Percentiles rank a stretch among this genome's conserved stretches.
Evolutionary conservation across 139 green algal species (phyloP).

Genomic region (Auxenochlorella pyrenoidosa): DNA sequence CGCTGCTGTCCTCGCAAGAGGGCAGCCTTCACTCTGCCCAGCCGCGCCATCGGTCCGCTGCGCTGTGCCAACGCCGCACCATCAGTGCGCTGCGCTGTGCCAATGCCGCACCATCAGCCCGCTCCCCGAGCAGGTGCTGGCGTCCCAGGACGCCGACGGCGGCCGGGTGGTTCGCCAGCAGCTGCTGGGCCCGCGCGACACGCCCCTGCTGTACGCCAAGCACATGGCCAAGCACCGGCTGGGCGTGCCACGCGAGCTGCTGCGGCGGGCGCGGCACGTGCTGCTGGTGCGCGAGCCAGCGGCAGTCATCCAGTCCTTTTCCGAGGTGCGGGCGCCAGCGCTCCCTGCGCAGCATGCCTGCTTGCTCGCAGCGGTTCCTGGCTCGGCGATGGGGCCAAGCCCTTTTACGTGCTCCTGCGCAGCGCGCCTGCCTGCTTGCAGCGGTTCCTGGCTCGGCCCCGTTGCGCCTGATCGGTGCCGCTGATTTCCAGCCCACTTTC

Average conservation of each 20-base stretch:
- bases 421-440: background rate
- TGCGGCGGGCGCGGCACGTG: conserved; percentile 59
- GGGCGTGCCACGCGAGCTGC: conserved; percentile 54
- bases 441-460: no score
- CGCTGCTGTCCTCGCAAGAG: no score
- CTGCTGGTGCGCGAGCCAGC: conserved; percentile 61
- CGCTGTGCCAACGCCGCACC: no score
- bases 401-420: no score
- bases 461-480: no score
- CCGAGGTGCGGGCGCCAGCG: conserved; percentile 62
- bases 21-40: no score
- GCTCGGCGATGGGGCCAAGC: no score
- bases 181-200: conserved; percentile 43
- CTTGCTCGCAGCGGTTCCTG: no score
- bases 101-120: no score
- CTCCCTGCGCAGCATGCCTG: background rate
- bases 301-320: conserved; percentile 71
- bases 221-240: conserved; percentile 84
- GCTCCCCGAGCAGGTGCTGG: conserved; percentile 42
- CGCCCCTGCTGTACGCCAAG: conserved; percentile 54
- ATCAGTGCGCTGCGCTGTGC: no score
- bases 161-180: conserved; percentile 50
- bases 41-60: no score
- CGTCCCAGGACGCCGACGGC: conserved; percentile 49
- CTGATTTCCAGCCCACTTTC: no score